A percentile compares a stretch with the other conserved stretches of the same genome.
Conservation (phyloP, 352 stramenopile genomes). For the Phytophthora idaei region DNA sequence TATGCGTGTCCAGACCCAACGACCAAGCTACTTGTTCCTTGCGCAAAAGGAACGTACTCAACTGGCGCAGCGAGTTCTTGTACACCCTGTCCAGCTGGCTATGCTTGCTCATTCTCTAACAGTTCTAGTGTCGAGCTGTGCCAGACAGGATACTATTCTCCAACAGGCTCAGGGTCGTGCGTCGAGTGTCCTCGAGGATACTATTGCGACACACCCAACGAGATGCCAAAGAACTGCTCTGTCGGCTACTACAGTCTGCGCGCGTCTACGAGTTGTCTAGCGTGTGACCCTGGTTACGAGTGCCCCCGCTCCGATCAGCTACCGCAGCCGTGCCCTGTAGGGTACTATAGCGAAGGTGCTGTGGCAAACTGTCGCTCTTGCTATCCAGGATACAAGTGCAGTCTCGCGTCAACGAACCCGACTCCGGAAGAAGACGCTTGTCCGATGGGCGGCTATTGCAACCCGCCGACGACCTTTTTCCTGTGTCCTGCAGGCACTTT, state of each 20-base stretch:
- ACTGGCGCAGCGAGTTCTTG: constrained; percentile 55
- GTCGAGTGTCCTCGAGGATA: constrained; percentile 82
- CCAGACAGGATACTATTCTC: constrained; percentile 73
- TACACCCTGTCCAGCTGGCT: constrained; percentile 80
- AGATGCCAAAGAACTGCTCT: constrained; percentile 73
- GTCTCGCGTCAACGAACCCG: constrained; percentile 74
- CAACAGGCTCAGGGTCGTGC: constrained; percentile 57
- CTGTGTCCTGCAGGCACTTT: constrained; percentile 88
- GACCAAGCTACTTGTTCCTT: constrained; percentile 51
- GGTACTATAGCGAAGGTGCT: constrained; percentile 85
- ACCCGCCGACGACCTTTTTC: constrained; percentile 84
- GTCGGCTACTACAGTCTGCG: constrained; percentile 83
- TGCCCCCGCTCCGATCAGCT: constrained; percentile 75
- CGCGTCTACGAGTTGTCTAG: constrained; percentile 65
- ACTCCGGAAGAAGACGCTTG: constrained; percentile 88
- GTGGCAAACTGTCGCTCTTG: constrained; percentile 72
- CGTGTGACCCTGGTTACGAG: constrained; percentile 84
- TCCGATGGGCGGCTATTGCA: constrained; percentile 89
- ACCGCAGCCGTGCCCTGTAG: constrained; percentile 83
- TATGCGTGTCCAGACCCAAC: constrained; percentile 77
- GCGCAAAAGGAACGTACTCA: constrained; percentile 63
- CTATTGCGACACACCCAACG: constrained; percentile 70
- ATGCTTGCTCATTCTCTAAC: constrained; percentile 69
- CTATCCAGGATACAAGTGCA: constrained; percentile 78
- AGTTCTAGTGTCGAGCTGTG: constrained; percentile 63